A percentile compares a stretch with the other conserved stretches of the same genome.
Conservation (phyloP, 371 early-diverging fungal species). For the Mucor irregularis region DNA sequence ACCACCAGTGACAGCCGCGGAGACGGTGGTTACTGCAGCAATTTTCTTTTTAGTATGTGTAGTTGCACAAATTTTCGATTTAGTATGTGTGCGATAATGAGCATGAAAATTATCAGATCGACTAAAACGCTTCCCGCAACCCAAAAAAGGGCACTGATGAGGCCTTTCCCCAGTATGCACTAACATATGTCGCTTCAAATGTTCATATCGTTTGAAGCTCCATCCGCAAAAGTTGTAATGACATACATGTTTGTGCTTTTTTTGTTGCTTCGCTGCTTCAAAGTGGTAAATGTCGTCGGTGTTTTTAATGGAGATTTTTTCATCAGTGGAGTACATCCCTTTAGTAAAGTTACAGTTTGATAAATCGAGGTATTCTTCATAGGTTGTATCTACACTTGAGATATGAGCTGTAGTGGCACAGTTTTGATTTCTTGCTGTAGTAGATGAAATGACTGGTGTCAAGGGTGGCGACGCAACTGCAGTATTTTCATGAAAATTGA, state of each 20-base stretch:
- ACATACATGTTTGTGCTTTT: constrained; percentile 53
- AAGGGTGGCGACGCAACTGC: constrained; percentile 27
- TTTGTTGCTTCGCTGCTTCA: neutral
- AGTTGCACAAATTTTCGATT: constrained; percentile 18
- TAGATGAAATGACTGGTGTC: constrained; percentile 26
- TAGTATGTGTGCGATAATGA: constrained; percentile 55
- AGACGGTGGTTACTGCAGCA: neutral
- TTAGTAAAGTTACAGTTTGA: no score
- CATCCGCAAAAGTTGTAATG: constrained; percentile 55
- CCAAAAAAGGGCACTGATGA: constrained; percentile 61
- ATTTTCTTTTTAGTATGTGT: neutral
- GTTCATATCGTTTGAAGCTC: constrained; percentile 81
- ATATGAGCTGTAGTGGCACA: neutral
- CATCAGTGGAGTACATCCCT: no score
- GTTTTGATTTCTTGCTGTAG: neutral
- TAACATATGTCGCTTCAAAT: constrained; percentile 78
- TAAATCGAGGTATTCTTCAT: no score
- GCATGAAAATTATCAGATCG: constrained; percentile 74
- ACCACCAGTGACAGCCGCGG: neutral
- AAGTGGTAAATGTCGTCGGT: neutral
- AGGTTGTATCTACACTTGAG: neutral
- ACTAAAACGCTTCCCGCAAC: constrained; percentile 71
- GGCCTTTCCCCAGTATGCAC: constrained; percentile 68
- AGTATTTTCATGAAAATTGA: neutral
- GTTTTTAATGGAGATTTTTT: neutral